phyloP scores from a whole-genome alignment of 805 yeast species.

The Zygosaccharomyces bisporus region DNA sequence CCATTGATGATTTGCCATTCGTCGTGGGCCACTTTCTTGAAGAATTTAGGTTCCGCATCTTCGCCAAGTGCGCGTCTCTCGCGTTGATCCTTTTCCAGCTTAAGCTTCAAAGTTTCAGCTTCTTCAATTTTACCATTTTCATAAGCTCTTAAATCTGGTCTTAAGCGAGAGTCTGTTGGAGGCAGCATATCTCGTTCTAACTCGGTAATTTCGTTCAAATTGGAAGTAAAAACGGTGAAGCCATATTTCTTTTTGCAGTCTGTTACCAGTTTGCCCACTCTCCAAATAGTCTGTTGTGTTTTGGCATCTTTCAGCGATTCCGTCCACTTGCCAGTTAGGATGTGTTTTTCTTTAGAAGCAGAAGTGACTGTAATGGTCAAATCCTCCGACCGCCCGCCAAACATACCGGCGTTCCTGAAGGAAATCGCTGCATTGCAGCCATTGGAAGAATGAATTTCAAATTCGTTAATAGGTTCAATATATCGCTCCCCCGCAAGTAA shows the following conservation, averaged over 20 bases:
- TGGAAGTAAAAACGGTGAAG: constrained; percentile 76
- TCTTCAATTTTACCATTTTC: constrained; percentile 63
- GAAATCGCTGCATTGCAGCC: constrained; percentile 68
- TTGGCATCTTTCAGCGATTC: constrained; percentile 46
- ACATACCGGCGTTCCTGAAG: constrained; percentile 79
- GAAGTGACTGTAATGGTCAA: constrained; percentile 39
- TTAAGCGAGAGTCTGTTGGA: constrained; percentile 81
- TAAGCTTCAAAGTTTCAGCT: constrained; percentile 68
- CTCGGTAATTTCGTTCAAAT: constrained; percentile 71
- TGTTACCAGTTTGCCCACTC: constrained; percentile 58
- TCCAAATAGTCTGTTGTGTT: constrained; percentile 55
- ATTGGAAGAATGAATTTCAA: constrained; percentile 62
- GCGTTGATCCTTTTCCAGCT: constrained; percentile 78
- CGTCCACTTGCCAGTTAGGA: constrained; percentile 78
- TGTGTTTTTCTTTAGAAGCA: constrained; percentile 18
- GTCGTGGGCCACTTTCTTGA: constrained; percentile 42
- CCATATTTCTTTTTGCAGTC: constrained; percentile 70
- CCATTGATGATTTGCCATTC: constrained; percentile 60
- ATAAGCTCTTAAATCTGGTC: constrained; percentile 80
- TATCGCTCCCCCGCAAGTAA: constrained; percentile 94
- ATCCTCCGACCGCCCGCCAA: constrained; percentile 76
- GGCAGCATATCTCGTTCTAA: constrained; percentile 65
- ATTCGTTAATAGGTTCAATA: constrained; percentile 73
- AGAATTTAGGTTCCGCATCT: constrained; percentile 56
- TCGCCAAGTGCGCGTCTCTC: constrained; percentile 60